A percentile compares a stretch with the other conserved stretches of the same genome.
Conservation (phyloP, 108 stramenopile species). For the Aurantiochytrium sp. region DNA sequence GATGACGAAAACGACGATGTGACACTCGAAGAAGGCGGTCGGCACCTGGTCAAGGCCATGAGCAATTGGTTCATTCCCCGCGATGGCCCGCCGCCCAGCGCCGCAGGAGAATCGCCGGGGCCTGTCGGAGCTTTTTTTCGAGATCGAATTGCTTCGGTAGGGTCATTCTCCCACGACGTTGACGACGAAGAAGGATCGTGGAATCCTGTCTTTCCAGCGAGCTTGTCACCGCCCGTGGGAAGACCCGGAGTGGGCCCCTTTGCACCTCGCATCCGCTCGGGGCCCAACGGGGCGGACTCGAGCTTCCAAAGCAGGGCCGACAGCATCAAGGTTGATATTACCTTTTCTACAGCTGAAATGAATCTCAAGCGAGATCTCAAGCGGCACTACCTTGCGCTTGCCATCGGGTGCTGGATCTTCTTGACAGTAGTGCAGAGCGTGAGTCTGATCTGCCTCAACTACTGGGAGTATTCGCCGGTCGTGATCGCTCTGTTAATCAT, state of each 20-base stretch:
- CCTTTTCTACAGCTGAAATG: background rate
- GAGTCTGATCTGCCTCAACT: background rate
- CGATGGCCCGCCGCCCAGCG: background rate
- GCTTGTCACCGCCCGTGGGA: background rate
- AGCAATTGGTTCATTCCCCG: conserved; percentile 5
- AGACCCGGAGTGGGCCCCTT: background rate
- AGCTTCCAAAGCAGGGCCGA: background rate
- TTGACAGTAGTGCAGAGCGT: background rate
- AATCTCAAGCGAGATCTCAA: background rate
- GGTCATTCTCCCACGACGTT: background rate
- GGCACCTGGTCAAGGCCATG: background rate
- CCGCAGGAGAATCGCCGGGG: background rate
- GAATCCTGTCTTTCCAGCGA: background rate
- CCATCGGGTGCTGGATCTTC: conserved; percentile 14
- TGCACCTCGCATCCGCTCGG: background rate
- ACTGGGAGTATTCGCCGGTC: conserved; percentile 3
- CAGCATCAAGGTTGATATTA: background rate
- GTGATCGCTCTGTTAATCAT: background rate
- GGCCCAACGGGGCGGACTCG: background rate
- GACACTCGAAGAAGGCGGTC: background rate
- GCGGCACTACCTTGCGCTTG: background rate
- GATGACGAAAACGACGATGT: background rate
- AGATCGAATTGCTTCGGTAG: too few species aligned
- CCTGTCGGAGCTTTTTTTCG: too few species aligned
- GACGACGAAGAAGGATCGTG: background rate